These are phyloP conservation scores for Dendrobium chrysotoxum DNA, from an alignment of 106 monocot species.

Conservation along the genomic window DNA sequence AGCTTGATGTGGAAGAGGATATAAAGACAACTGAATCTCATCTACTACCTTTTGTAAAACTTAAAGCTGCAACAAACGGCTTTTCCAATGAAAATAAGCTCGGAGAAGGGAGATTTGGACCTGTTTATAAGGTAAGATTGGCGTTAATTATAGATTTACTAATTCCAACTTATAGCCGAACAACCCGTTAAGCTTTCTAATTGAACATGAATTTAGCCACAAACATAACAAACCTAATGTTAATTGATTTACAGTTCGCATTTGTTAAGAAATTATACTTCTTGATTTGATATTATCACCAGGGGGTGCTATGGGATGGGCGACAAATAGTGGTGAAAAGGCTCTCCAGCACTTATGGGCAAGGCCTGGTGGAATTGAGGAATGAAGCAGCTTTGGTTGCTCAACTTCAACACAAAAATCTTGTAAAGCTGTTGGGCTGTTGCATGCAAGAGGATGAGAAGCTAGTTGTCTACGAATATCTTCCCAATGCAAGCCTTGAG, in stretches of 20 bases:
- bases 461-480: conserved; percentile 14
- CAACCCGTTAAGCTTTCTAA: too few relatives aligned
- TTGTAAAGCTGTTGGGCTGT: conserved; percentile 6
- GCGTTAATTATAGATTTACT: too few relatives aligned
- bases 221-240: too few relatives aligned
- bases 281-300: background rate
- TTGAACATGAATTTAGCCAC: too few relatives aligned
- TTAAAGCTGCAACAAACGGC: conserved; percentile 4
- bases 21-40: background rate
- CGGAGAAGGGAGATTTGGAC: conserved; percentile 3
- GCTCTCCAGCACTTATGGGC: background rate
- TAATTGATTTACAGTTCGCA: background rate
- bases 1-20: background rate
- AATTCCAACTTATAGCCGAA: background rate
- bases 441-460: conserved; percentile 16
- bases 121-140: conserved; percentile 5
- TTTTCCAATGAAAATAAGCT: conserved; percentile 10
- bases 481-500: conserved; percentile 16
- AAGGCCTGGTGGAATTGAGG: conserved; percentile 7
- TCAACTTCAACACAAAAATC: conserved; percentile 19
- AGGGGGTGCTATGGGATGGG: conserved; percentile 13
- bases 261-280: background rate
- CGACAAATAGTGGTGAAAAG: conserved; percentile 13
- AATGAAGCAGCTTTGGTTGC: conserved; percentile 16
- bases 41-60: background rate